Base-by-base conservation (phyloP, 2,329 filamentous ascomycete genomes). In the Stachybotrys chartarum region DNA sequence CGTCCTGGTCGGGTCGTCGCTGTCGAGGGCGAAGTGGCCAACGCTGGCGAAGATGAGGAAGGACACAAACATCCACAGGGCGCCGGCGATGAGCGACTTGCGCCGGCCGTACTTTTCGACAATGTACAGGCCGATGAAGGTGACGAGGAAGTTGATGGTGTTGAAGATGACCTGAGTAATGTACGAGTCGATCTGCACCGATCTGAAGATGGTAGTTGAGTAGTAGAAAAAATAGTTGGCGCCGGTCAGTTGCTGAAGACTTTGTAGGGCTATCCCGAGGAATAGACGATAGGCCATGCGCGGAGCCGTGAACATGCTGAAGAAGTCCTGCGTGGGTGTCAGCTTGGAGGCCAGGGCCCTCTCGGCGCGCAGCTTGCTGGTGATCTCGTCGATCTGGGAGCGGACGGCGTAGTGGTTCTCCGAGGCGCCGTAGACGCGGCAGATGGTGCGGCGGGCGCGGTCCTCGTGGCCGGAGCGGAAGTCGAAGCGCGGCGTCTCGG, bases 51-150 rank as follows among this genome's bases (percentile, higher is more conserved):
- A 81, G 57, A 81, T 73, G 53, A 87, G 68, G 73, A 87, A 86
- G 67, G 83, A 87, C 12, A 75, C 59, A 18, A 75, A 76, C 78
- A 81, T 81, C 81, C 84, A 86, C 1, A 80, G 66, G 3, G 81
- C 81, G n/a, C 85, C 86, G 0, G 71, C 66, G 50, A 88, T 82
- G 2, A 89, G 74, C 3, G 81, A 84, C 60, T 79, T 80, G 51
- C 86, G 81, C 7, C 86, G 82, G 55, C 86, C 85, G 50, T 79
- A 84, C 57, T 84, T 78, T 66, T 88, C 84, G 14, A 88, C 82
- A n/a, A 88, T 73, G 64, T 84, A 88, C n/a, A 89, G 74, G 54
- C 86, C 85, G 30, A 81, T 77, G 59, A 89, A 84, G 7, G 86
- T 89, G 58, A 82, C 82, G 53, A 76, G 73, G 11, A 88, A 86